Evolutionary conservation across 176 grass and related monocot species (phyloP), one percentile per base, ranked within the genome.

Genomic region (Guadua angustifolia): DNA sequence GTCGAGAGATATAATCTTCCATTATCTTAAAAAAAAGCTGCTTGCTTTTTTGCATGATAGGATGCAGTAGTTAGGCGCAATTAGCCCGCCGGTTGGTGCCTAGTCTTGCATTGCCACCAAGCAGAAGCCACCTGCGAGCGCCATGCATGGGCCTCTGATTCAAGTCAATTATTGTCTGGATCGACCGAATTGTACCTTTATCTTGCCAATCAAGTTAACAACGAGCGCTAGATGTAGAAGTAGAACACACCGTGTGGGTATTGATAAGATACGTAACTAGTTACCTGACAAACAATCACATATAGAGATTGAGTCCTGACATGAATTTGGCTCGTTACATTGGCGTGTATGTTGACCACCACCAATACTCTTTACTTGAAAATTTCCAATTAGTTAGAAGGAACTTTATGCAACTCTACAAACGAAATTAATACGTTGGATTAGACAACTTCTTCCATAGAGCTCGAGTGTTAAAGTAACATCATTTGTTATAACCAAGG

Each of bases 31-130:
- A n/a, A n/a, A n/a, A n/a, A n/a, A 21, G 26, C 59, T 47, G 17
- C 21, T 62, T 11, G 40, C 76, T 64, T 64, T 79, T 66, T 51
- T 62, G 18, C 61, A 35, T 55, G 57, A 55, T 44, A 32, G 64
- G 49, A 66, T 66, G 7, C 29, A 1, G 15, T 25, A 25, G 77
- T 67, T 86, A 81, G 60, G 78, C 24, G 53, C 16, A 36, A 60
- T 82, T 67, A 87, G 79, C 61, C 49, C 42, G 9, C 25, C 16
- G 70, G 86, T 87, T 87, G 86, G 86, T 82, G 69, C 59, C 26
- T 67, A 13, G 78, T 75, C 78, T 8, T 25, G 57, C 57, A 43
- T 63, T 65, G 59, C 42, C 53, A 52, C 12, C 42, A 14, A 61
- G 36, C 24, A 60, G 76, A 59, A 10, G 44, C 58, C n/a, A 60